Evolutionary conservation across 2,329 filamentous ascomycete species (phyloP), one percentile per base, ranked within the genome.

Genomic region (Penicillium sp.): DNA sequence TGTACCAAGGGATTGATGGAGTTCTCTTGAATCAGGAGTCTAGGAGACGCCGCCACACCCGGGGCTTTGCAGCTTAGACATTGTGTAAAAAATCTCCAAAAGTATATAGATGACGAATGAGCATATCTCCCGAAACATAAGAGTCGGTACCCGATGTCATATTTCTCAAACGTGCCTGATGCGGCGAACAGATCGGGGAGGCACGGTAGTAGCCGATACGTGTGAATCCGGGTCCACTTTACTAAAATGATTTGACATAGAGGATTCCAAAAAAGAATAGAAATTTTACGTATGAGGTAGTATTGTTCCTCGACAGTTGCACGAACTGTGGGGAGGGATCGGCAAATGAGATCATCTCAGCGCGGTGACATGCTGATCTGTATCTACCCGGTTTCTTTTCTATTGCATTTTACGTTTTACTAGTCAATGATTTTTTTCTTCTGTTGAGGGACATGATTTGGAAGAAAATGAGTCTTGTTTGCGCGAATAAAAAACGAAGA

Each of bases 1-100:
- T 77, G 42, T 75, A 75, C 62, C 66, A 71, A 53, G 72, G 69
- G 29, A 73, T 77, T 59, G 66, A 72, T 49, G 67, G 67, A 35
- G 59, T 71, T 44, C 70, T 74, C 67, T 64, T 76, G 47, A 64
- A 64, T 19, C 16, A 29, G 11, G 43, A 53, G 21, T 23, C 26
- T 29, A 45, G 9, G 19, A 19, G 2, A 31, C 16, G 14, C 27
- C 51, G 37, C 29, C 42, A 46, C 64, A 61, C 56, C 65, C 60
- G 62, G 62, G 51, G 53, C 21, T 53, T 46, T 62, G 57, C 62
- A 65, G 57, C 57, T 61, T 63, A 66, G 62, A 67, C 62, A 65
- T 62, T 65, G 62, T 64, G 55, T 14, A 58, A 58, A 57, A 33
- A 54, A 33, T 54, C 47, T 54, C 48, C 53, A 50, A 49, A 47